Evolutionary conservation across 116 monocot species (phyloP).

Genomic region (Posidonia oceanica): DNA sequence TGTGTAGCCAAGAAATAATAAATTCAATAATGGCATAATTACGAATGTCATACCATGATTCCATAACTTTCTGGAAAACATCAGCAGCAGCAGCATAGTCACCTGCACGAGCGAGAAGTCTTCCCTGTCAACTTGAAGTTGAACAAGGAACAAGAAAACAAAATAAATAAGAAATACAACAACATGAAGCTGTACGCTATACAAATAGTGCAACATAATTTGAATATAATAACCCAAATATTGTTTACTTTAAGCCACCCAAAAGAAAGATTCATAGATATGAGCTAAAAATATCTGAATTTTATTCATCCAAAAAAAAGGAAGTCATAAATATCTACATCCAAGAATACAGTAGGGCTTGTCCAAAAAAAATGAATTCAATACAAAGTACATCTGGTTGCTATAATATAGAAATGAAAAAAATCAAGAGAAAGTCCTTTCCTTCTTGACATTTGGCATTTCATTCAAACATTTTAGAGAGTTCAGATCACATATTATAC

Average conservation of each 20-base stretch:
- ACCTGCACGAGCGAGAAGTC: slow-evolving; percentile 84
- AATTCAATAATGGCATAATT: not conserved
- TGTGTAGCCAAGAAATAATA: not conserved
- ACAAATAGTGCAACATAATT: not conserved
- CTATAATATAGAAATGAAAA: too few relatives aligned
- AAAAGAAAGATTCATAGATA: not conserved
- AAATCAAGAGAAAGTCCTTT: too few relatives aligned
- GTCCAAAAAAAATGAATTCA: too few relatives aligned
- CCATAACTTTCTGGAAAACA: slow-evolving; percentile 56
- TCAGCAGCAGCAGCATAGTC: slow-evolving; percentile 71
- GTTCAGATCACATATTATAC: too few relatives aligned
- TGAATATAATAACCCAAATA: not conserved
- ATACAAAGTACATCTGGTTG: too few relatives aligned
- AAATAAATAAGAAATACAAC: slow-evolving; percentile 15
- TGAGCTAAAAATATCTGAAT: too few relatives aligned
- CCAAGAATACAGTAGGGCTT: too few relatives aligned
- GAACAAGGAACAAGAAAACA: slow-evolving; percentile 12
- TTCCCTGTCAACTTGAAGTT: slow-evolving; percentile 98
- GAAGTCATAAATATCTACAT: too few relatives aligned
- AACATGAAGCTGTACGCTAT: not conserved
- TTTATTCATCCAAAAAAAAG: too few relatives aligned
- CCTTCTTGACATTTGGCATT: too few relatives aligned
- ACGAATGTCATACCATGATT: slow-evolving; percentile 40
- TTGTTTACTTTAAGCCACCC: not conserved
- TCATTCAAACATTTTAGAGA: too few relatives aligned